Evolutionary conservation across 176 grass and related monocot genomes (phyloP), one percentile per base, ranked within the genome.

Genomic region (Luzula sylvatica): DNA sequence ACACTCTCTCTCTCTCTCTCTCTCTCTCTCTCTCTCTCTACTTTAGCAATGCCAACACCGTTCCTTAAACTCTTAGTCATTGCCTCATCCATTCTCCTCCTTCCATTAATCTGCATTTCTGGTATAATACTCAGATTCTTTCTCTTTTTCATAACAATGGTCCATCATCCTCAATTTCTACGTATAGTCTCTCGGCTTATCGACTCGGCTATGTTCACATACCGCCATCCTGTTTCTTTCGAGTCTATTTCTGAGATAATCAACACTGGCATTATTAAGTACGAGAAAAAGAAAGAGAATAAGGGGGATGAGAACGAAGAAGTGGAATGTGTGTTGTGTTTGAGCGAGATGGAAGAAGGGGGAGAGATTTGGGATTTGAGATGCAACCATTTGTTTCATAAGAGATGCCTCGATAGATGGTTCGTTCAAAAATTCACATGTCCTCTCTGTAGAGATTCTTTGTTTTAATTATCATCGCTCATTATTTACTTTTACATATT

Each of bases 301-400:
- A 9, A 9, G 1, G 66, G 68, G n/a, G 20, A 14, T 2, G 30
- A 17, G 73, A 25, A 29, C 13, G 63, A 25, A 21, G 21, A 50
- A 11, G 65, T 38, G 28, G 56, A 32, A 21, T 79, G 75, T 51
- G 54, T 41, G 11, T 46, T 85, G 29, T 85, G 74, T 52, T 25
- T 77, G 41, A 70, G 4, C 16, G 66, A 55, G 61, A 69, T 61
- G 20, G 71, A 72, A 52, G 82, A 52, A 38, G 71, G 71, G 2
- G 71, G 62, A 30, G 71, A 86, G 71, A 68, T 75, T 14, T 67
- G 71, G 23, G 55, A 72, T 49, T 59, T 79, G 22, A 61, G 41
- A 38, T 70, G 74, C 50, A 50, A 50, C 40, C 81, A 75, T 56
- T 56, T 85, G 32, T 85, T 85, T 66, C 81, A 85, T 39, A 44